A percentile compares a stretch with the other conserved stretches of the same genome.
phyloP scores from a whole-genome alignment of 805 yeast species.

The Candida lessepsii region DNA sequence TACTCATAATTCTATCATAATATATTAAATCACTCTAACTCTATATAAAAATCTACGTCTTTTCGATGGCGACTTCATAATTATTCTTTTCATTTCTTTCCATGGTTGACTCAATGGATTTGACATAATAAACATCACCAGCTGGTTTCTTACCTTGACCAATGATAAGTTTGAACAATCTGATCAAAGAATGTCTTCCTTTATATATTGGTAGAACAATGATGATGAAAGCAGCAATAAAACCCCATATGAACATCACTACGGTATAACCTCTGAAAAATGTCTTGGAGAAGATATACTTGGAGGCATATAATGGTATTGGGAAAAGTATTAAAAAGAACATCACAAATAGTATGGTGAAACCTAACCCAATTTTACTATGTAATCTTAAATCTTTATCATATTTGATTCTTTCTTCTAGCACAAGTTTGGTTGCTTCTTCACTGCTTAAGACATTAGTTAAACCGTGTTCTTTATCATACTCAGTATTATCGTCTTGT shows the following conservation, averaged over 20 bases:
- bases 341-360: constrained; percentile 22
- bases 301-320: constrained; percentile 56
- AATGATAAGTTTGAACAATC: constrained; percentile 9
- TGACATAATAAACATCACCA: constrained; percentile 14
- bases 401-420: constrained; percentile 19
- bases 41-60: too few species aligned
- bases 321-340: constrained; percentile 21
- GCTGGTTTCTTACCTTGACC: constrained; percentile 10
- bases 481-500: constrained; percentile 19
- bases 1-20: too few species aligned
- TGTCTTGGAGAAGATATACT: constrained; percentile 43
- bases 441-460: constrained; percentile 24
- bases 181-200: constrained; percentile 56
- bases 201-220: constrained; percentile 63
- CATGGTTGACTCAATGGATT: constrained; percentile 9
- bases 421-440: constrained; percentile 24
- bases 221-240: constrained; percentile 21
- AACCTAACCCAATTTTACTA: constrained; percentile 24
- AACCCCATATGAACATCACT: constrained; percentile 26
- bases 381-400: constrained; percentile 23
- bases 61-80: not conserved
- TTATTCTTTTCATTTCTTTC: constrained; percentile 1
- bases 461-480: constrained; percentile 29
- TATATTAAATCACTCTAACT: too few species aligned
- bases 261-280: constrained; percentile 27